Evolutionary conservation across 805 yeast genomes (phyloP), one percentile per base, ranked within the genome.

Genomic region (Tetrapisispora fleetii): DNA sequence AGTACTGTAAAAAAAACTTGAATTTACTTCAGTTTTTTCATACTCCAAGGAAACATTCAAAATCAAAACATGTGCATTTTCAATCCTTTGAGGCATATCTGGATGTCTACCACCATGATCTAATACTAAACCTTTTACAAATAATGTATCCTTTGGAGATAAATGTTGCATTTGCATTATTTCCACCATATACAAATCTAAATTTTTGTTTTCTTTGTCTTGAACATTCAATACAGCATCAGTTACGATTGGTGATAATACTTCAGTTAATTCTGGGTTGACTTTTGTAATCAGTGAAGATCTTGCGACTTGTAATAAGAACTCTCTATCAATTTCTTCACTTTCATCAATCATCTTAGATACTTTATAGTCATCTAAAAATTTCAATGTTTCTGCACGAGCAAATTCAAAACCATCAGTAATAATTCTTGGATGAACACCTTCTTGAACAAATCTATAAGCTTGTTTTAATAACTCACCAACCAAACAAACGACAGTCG

Each of bases 101-200:
- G 99, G 99, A 73, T 93, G 99, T 66, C 99, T 80, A 17, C 96
- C 97, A 56, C 99, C 99, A 66, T 93, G 99, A 67, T 93, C 99
- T 55, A 93, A 75, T 36, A 93, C 99, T 57, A 93, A 77, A 42
- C 99, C 99, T 58, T 78, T 81, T 54, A 93, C 74, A 51, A 93
- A 79, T 59, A 76, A 75, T 18, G 98, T 90, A 48, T 90, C 93
- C 52, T 81, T 78, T 33, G 93, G 87, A 37, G 83, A 77, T 56
- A 87, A 85, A 62, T 85, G 91, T 77, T 93, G 96, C 98, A 93
- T 95, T 56, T 93, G 82, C 95, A 93, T 93, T 62, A 93, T 85
- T 71, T 93, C 99, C 58, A 93, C 83, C 99, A 93, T 93, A 67
- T 93, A 97, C 57, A 93, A 74, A 67, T 93, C 99, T 49, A 91